Conservation (phyloP, 176 grass and related monocot genomes). For the sorghum (Sorghum bicolor) region Sorghum_bicolor_NCBIv3 NC_012870.2:77161501-77162000, state of each 20-base stretch:
- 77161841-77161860: conserved; percentile 24
- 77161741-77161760: conserved; percentile 4
- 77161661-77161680: conserved; percentile 24
- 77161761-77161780: conserved; percentile 6
- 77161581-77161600: conserved; percentile 21
- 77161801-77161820: conserved; percentile 16
- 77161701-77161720: conserved; percentile 7
- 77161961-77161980: conserved; percentile 10
- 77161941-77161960: conserved; percentile 27
- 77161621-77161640: conserved; percentile 14
- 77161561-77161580: background rate
- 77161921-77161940: conserved; percentile 32
- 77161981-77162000: conserved; percentile 12
- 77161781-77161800: background rate
- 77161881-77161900: conserved; percentile 40
- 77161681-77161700: conserved; percentile 17
- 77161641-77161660: conserved; percentile 22
- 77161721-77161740: background rate
- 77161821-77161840: conserved; percentile 11
- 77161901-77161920: conserved; percentile 35
- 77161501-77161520: conserved; percentile 31
- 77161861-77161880: conserved; percentile 28
- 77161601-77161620: conserved; percentile 10
- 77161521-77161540: conserved; percentile 46
- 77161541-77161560: conserved; percentile 32